Percentiles rank a stretch among this genome's conserved stretches.
Evolutionary conservation across 768 basidiomycete genomes (phyloP).

Genomic region (Suillus ampliporus): DNA sequence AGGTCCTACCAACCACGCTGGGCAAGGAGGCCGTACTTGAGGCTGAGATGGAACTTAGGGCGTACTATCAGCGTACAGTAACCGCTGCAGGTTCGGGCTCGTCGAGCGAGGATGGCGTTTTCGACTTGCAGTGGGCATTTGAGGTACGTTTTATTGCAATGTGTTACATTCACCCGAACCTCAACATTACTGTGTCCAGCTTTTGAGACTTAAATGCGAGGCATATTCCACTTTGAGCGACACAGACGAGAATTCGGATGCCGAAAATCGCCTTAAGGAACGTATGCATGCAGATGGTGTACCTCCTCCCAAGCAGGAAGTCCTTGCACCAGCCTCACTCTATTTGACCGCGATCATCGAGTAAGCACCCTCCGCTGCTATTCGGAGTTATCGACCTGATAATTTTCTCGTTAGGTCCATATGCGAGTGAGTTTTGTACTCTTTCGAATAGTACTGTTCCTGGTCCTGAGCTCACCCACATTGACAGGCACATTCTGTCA

Average conservation of each 20-base stretch:
- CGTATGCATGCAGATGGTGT: constrained; percentile 59
- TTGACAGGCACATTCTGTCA: constrained; percentile 77
- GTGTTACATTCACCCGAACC: not conserved
- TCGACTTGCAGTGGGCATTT: constrained; percentile 75
- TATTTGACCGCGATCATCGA: constrained; percentile 94
- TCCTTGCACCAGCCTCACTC: constrained; percentile 81
- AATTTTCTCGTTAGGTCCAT: constrained; percentile 58
- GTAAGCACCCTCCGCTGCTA: constrained; percentile 55
- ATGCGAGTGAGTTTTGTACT: constrained; percentile 73
- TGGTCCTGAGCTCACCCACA: constrained; percentile 15
- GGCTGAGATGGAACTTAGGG: constrained; percentile 90
- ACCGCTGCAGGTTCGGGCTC: constrained; percentile 38
- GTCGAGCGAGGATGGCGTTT: constrained; percentile 57
- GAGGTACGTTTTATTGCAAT: constrained; percentile 53
- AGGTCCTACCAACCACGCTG: constrained; percentile 75
- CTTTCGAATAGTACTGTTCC: constrained; percentile 11
- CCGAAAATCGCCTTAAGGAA: constrained; percentile 67
- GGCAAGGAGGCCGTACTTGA: constrained; percentile 93
- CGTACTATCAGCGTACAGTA: constrained; percentile 81
- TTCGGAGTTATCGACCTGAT: constrained; percentile 32
- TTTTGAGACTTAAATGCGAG: constrained; percentile 85
- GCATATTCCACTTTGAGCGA: constrained; percentile 88
- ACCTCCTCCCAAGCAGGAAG: constrained; percentile 54
- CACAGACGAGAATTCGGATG: constrained; percentile 72
- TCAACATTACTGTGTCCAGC: constrained; percentile 43